phyloP scores from a whole-genome alignment of 768 basidiomycete genomes.

The Hydnum rufescens region DNA sequence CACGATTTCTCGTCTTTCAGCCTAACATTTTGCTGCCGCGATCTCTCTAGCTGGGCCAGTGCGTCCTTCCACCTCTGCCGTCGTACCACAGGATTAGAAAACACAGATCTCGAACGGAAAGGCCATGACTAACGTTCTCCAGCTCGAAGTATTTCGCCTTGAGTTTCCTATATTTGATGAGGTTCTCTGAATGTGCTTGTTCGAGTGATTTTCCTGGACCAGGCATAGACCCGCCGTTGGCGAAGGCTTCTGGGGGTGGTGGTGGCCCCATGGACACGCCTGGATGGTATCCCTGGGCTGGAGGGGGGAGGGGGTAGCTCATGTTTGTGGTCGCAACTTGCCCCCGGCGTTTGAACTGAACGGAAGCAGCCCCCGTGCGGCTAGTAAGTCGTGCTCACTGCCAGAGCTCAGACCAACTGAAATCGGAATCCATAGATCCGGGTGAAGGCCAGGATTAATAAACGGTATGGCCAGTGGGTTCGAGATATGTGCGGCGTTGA shows the following conservation, averaged over 20 bases:
- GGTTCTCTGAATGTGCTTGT: neutral
- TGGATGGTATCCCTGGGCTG: too few species aligned
- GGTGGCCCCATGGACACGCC: neutral
- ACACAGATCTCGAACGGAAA: neutral
- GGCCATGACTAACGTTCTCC: neutral
- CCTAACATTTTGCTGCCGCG: neutral
- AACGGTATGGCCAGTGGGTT: too few species aligned
- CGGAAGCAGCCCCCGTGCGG: too few species aligned
- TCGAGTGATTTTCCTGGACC: neutral
- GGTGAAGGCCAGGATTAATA: too few species aligned
- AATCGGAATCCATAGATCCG: too few species aligned
- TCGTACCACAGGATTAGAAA: neutral
- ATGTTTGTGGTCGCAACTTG: too few species aligned
- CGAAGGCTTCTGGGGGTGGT: neutral
- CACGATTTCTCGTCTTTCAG: neutral
- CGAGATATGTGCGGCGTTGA: too few species aligned
- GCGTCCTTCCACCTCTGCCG: neutral
- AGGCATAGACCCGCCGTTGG: neutral
- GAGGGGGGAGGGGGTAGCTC: too few species aligned
- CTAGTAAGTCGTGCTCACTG: too few species aligned
- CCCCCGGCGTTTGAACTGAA: too few species aligned
- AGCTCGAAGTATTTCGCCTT: neutral
- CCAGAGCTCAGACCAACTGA: too few species aligned
- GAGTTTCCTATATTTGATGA: neutral
- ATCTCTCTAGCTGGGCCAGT: neutral